phyloP scores from a whole-genome alignment of 2,329 filamentous ascomycete genomes.

The Colletotrichum camelliae region DNA sequence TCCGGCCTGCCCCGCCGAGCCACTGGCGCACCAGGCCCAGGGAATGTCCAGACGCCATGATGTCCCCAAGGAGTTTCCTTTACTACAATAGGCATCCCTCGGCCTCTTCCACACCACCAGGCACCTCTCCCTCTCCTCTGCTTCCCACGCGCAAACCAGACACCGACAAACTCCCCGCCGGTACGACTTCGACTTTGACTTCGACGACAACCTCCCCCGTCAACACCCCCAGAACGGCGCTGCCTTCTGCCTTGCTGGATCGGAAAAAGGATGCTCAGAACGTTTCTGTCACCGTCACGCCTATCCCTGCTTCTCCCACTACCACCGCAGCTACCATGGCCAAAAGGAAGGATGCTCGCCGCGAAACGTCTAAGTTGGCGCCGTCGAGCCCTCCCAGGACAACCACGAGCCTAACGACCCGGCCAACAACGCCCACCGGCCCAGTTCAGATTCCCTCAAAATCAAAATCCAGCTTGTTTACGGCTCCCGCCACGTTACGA shows the following conservation, averaged over 20 bases:
- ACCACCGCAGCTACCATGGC: conserved; percentile 22
- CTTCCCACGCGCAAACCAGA: conserved; percentile 1
- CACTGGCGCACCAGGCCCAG: conserved; percentile 15
- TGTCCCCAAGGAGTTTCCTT: conserved; percentile 27
- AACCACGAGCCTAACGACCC: conserved; percentile 22
- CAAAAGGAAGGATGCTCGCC: conserved; percentile 24
- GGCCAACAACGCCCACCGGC: conserved; percentile 42
- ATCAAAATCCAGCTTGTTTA: conserved; percentile 41
- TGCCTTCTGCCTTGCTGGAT: conserved; percentile 19
- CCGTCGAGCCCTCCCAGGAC: conserved; percentile 24
- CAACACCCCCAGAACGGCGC: conserved; percentile 16
- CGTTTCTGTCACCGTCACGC: conserved; percentile 22
- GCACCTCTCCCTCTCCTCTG: neutral
- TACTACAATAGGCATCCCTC: conserved; percentile 25
- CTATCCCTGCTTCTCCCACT: conserved; percentile 17
- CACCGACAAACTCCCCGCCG: conserved; percentile 1
- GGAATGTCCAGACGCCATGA: conserved; percentile 24
- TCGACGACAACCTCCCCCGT: neutral
- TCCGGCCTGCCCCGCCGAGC: conserved; percentile 23
- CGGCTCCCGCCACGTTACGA: conserved; percentile 43
- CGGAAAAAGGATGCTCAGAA: conserved; percentile 25
- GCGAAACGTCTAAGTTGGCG: conserved; percentile 23
- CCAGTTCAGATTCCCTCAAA: conserved; percentile 61
- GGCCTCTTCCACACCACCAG: conserved; percentile 6
- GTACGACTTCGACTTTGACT: neutral